Percentiles rank a stretch among this genome's conserved stretches.
phyloP scores from a whole-genome alignment of 495 filamentous ascomycete genomes.

The Lasiosphaeriaceae sp. region DNA sequence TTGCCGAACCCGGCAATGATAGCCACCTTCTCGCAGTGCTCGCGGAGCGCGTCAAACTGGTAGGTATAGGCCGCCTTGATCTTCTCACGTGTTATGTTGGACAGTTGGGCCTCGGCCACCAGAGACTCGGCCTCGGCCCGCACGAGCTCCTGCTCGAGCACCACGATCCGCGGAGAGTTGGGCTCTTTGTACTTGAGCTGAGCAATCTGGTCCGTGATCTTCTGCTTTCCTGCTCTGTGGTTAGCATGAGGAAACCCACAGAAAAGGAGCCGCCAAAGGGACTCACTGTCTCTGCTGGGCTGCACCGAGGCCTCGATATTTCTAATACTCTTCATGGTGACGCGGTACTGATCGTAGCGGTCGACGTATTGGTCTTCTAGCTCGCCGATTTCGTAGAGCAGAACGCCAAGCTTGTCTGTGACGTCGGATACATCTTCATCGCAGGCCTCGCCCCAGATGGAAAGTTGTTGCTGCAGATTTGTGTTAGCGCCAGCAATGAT shows the following conservation, averaged over 20 bases:
- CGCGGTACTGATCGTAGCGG: conserved; percentile 97
- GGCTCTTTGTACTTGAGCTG: conserved; percentile 99
- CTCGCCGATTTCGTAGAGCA: conserved; percentile 98
- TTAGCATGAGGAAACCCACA: conserved; percentile 1
- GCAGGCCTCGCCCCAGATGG: conserved; percentile 93
- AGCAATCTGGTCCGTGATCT: conserved; percentile 98
- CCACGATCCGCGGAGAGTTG: conserved; percentile 93
- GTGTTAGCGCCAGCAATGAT: background rate
- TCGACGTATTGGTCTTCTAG: conserved; percentile 97
- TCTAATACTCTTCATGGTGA: conserved; percentile 98
- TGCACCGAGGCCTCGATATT: conserved; percentile 99
- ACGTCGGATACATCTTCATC: conserved; percentile 99
- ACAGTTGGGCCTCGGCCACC: conserved; percentile 94
- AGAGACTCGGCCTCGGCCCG: conserved; percentile 97
- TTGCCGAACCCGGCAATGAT: conserved; percentile 97
- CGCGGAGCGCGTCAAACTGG: conserved; percentile 94
- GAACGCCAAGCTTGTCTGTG: conserved; percentile 95
- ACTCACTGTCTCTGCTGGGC: conserved; percentile 91
- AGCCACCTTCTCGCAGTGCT: conserved; percentile 97
- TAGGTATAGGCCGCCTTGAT: conserved; percentile 97
- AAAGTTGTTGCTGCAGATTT: conserved; percentile 80
- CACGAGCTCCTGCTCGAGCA: conserved; percentile 97
- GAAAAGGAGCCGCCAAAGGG: background rate
- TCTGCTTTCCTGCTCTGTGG: conserved; percentile 76
- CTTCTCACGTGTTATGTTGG: conserved; percentile 99